A percentile compares a stretch with the other conserved stretches of the same genome.
phyloP scores from a whole-genome alignment of 805 yeast genomes.

The Yamadazyma philogaea region DNA sequence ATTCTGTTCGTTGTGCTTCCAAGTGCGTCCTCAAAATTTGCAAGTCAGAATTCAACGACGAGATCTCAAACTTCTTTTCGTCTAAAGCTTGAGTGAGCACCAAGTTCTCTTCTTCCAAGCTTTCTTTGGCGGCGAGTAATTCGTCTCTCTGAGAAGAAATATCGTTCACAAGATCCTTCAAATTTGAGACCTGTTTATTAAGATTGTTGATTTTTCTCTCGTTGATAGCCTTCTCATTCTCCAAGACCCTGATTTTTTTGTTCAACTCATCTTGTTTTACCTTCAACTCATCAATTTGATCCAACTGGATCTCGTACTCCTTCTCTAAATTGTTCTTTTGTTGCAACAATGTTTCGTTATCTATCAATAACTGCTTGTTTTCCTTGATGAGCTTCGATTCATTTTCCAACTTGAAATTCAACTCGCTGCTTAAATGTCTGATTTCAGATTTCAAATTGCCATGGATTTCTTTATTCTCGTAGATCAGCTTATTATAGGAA shows the following conservation, averaged over 20 bases:
- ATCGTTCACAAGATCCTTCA: slow-evolving; percentile 59
- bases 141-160: slow-evolving; percentile 61
- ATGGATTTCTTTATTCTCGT: slow-evolving; percentile 38
- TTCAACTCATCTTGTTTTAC: slow-evolving; percentile 23
- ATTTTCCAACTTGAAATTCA: slow-evolving; percentile 52
- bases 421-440: slow-evolving; percentile 49
- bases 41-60: slow-evolving; percentile 26
- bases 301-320: slow-evolving; percentile 35
- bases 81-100: slow-evolving; percentile 26
- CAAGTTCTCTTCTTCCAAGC: slow-evolving; percentile 29
- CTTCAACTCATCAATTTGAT: slow-evolving; percentile 41
- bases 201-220: slow-evolving; percentile 36
- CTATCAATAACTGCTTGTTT: slow-evolving; percentile 57
- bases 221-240: slow-evolving; percentile 31
- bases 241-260: slow-evolving; percentile 28
- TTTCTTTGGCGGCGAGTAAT: slow-evolving; percentile 40
- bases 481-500: slow-evolving; percentile 47
- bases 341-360: slow-evolving; percentile 46
- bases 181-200: slow-evolving; percentile 50
- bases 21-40: slow-evolving; percentile 33
- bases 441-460: slow-evolving; percentile 52
- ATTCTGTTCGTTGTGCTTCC: slow-evolving; percentile 30
- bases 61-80: slow-evolving; percentile 21
- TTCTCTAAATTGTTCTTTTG: slow-evolving; percentile 25
- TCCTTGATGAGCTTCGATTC: slow-evolving; percentile 68